phyloP scores from a whole-genome alignment of 345 rosid species.

The Combretum micranthum region DNA sequence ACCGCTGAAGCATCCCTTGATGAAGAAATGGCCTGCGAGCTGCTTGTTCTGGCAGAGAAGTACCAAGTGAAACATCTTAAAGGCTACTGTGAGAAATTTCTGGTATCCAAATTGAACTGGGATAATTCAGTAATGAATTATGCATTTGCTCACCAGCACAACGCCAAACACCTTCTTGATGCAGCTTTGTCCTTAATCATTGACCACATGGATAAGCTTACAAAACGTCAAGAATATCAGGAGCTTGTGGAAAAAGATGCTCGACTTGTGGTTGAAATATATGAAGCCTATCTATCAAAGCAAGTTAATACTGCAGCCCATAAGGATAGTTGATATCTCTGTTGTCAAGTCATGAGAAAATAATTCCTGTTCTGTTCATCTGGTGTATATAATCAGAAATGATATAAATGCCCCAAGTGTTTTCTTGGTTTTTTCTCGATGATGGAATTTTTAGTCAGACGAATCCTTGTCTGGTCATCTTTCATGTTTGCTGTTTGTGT shows the following conservation, averaged over 20 bases:
- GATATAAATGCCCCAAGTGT: too few species aligned
- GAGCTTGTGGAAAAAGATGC: conserved; percentile 81
- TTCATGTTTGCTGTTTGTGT: too few species aligned
- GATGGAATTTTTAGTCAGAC: too few species aligned
- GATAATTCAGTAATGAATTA: conserved; percentile 69
- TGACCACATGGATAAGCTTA: conserved; percentile 77
- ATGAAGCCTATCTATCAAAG: conserved; percentile 62
- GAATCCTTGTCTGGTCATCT: too few species aligned
- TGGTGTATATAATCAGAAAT: too few species aligned
- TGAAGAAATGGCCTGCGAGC: conserved; percentile 77
- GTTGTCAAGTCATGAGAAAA: too few species aligned
- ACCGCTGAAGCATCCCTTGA: conserved; percentile 78
- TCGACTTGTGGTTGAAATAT: conserved; percentile 66
- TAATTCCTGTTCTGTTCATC: too few species aligned
- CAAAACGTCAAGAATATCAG: conserved; percentile 50
- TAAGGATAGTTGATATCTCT: too few species aligned
- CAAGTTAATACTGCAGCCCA: too few species aligned
- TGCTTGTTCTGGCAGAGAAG: conserved; percentile 73
- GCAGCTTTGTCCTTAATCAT: conserved; percentile 56
- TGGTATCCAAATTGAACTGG: conserved; percentile 67
- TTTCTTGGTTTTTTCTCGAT: too few species aligned
- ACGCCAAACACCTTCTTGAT: conserved; percentile 60
- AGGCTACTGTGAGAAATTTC: conserved; percentile 59
- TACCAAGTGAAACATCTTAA: conserved; percentile 81
- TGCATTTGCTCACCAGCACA: conserved; percentile 83